Percentiles rank a stretch among this genome's conserved stretches.
These are phyloP conservation scores for Phycomyces blakesleeanus DNA, from an alignment of 192 early-diverging fungal species.

Conservation along the genomic window DNA sequence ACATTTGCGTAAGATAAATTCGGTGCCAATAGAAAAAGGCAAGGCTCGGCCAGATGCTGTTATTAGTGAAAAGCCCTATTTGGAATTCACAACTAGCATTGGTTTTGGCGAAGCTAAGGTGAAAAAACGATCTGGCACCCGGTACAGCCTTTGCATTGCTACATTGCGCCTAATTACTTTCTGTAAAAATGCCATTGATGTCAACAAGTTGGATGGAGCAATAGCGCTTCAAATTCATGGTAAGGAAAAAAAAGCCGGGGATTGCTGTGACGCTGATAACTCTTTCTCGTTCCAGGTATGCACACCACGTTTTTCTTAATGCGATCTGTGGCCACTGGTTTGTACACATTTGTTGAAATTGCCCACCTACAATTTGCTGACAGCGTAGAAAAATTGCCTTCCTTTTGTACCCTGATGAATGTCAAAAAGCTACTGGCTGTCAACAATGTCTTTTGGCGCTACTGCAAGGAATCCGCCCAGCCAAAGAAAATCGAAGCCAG, in stretches of 20 bases:
- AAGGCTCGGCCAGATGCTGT: slow-evolving; percentile 18
- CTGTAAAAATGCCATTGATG: slow-evolving; percentile 27
- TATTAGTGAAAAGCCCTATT: slow-evolving; percentile 15
- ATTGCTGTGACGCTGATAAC: slow-evolving; percentile 6
- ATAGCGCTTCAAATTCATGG: slow-evolving; percentile 25
- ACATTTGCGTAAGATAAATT: slow-evolving; percentile 19
- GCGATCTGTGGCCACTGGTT: slow-evolving; percentile 14
- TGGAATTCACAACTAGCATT: slow-evolving; percentile 7
- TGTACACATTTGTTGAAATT: slow-evolving; percentile 26
- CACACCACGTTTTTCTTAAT: slow-evolving; percentile 17
- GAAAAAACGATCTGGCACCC: not conserved
- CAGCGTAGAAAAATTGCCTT: slow-evolving; percentile 15
- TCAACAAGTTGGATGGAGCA: slow-evolving; percentile 6
- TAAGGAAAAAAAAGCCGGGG: not conserved
- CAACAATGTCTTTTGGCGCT: slow-evolving; percentile 23
- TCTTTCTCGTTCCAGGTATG: slow-evolving; percentile 7
- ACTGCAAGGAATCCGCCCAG: slow-evolving; percentile 11
- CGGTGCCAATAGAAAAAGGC: slow-evolving; percentile 13
- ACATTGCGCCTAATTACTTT: slow-evolving; percentile 18
- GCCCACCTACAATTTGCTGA: slow-evolving; percentile 13
- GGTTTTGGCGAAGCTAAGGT: slow-evolving; percentile 24
- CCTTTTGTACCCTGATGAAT: slow-evolving; percentile 17
- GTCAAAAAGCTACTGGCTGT: slow-evolving; percentile 15
- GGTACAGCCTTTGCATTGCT: slow-evolving; percentile 5
- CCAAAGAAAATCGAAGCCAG: slow-evolving; percentile 8